Percentiles rank a stretch among this genome's conserved stretches.
Conservation (phyloP, 1,139 yeast species). For the Diutina sp. region DNA sequence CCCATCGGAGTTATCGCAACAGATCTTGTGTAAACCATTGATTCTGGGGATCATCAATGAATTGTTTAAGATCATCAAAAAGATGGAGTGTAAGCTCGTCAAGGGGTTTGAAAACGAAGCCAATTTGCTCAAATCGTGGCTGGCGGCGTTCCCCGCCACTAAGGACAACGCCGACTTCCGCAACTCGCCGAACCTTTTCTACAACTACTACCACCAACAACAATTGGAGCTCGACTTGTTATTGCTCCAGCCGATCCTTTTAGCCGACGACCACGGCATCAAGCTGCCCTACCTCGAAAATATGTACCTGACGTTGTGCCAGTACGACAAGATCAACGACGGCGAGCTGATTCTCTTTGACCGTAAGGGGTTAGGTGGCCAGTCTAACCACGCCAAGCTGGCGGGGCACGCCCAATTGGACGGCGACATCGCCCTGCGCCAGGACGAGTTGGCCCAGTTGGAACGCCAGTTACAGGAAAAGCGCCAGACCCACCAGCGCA, state of each 20-base stretch:
- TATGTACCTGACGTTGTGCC: constrained; percentile 69
- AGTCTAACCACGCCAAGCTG: background rate
- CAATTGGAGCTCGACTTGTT: constrained; percentile 60
- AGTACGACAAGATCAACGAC: constrained; percentile 39
- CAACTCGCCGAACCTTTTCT: constrained; percentile 24
- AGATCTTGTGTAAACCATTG: constrained; percentile 75
- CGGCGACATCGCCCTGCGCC: background rate
- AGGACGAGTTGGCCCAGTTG: background rate
- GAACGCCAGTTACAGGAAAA: background rate
- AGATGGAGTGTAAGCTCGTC: constrained; percentile 66
- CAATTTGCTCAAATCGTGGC: constrained; percentile 43
- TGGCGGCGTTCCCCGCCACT: constrained; percentile 25
- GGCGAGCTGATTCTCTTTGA: constrained; percentile 21
- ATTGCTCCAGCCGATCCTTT: constrained; percentile 69
- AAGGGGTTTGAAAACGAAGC: constrained; percentile 54
- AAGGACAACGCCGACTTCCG: constrained; percentile 18
- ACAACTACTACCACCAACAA: constrained; percentile 42
- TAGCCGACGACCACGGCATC: constrained; percentile 76
- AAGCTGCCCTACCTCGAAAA: constrained; percentile 87
- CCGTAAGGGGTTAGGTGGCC: constrained; percentile 9
- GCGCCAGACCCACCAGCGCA: background rate
- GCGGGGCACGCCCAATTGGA: background rate
- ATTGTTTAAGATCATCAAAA: constrained; percentile 57
- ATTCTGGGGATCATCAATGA: constrained; percentile 71
- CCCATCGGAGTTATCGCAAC: constrained; percentile 44